A percentile compares a stretch with the other conserved stretches of the same genome.
These are phyloP conservation scores for Colletotrichum sp. DNA, from an alignment of 2,329 filamentous ascomycete genomes.

Conservation along the genomic window DNA sequence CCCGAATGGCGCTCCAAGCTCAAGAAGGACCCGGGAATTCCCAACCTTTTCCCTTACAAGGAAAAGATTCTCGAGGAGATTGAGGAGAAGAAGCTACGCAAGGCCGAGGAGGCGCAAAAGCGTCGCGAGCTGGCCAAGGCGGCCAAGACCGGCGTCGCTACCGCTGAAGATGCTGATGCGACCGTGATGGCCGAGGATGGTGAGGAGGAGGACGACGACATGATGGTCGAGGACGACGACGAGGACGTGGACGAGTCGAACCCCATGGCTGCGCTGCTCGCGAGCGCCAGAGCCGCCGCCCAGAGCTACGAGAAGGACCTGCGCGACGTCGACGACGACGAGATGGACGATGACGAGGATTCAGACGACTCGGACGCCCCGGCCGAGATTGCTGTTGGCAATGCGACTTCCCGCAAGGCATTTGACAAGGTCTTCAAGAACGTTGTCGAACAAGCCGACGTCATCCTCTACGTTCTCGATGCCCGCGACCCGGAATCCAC, in stretches of 20 bases:
- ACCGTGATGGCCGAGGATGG: slow-evolving; percentile 50
- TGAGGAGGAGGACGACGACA: slow-evolving; percentile 52
- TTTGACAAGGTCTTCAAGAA: slow-evolving; percentile 97
- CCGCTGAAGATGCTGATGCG: slow-evolving; percentile 42
- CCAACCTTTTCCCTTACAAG: slow-evolving; percentile 97
- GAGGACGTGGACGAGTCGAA: slow-evolving; percentile 73
- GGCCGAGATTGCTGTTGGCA: slow-evolving; percentile 53
- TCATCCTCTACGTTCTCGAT: slow-evolving; percentile 91
- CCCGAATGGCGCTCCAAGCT: slow-evolving; percentile 94
- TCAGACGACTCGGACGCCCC: slow-evolving; percentile 62
- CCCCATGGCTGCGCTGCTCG: slow-evolving; percentile 90
- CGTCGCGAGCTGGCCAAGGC: slow-evolving; percentile 76
- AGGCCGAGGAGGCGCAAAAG: slow-evolving; percentile 77
- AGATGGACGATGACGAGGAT: slow-evolving; percentile 43
- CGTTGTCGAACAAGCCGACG: slow-evolving; percentile 87
- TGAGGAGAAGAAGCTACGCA: slow-evolving; percentile 82
- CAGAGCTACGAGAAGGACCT: slow-evolving; percentile 73
- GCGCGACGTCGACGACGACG: slow-evolving; percentile 62
- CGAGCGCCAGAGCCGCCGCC: slow-evolving; percentile 80
- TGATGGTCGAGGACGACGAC: slow-evolving; percentile 54
- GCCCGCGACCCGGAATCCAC: slow-evolving; percentile 91
- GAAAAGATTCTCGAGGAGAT: slow-evolving; percentile 94
- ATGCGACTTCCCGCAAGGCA: slow-evolving; percentile 76
- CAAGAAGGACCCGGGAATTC: slow-evolving; percentile 98
- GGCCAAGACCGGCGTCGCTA: slow-evolving; percentile 54